Evolutionary conservation across 2,329 filamentous ascomycete species (phyloP), one percentile per base, ranked within the genome.

Genomic region (Monosporascus cannonballus): DNA sequence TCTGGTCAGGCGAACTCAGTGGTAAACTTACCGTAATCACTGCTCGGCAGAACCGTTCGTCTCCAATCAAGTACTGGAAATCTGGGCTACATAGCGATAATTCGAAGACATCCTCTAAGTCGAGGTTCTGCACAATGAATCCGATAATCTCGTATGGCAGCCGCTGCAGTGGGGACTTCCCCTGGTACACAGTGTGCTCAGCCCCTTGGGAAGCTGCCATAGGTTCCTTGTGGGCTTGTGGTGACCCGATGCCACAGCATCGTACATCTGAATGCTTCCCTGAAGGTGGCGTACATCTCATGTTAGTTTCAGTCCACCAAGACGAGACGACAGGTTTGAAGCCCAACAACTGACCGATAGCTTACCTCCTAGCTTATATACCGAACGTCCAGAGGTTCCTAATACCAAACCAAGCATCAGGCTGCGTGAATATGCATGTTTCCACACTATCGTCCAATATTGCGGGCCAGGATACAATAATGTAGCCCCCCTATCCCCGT

Each of bases 71-170:
- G 34, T 69, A 73, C 52, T 72, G 69, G 34, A 89, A 73, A 20
- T 74, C 71, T 6, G 67, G 73, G 55, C 80, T 81, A 42, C 75
- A 76, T 46, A 74, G 71, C 41, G 78, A 76, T 44, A 88, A 69
- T 55, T 78, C 73, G 54, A 83, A 76, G 39, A 82, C 73, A 57
- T 87, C 83, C 47, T 81, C 75, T 25, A 85, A 69, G 18, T 78
- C 72, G 37, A 89, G 72, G 51, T 74, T 69, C 6, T 71, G 71
- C 7, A 78, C 73, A 49, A 89, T 77, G 49, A 79, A 75, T 48
- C 79, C 79, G 27, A 87, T 69, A n/a, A 89, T 72, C 67, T 89
- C 86, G 62, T 80, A 84, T 0, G 86, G 85, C 14, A 89, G 54
- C 11, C 57, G 56, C 30, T 60, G 59, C 34, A 67, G 22, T 27